Evolutionary conservation across 345 rosid species (phyloP), one percentile per base, ranked within the genome.

Genomic region (Stellera chamaejasme): DNA sequence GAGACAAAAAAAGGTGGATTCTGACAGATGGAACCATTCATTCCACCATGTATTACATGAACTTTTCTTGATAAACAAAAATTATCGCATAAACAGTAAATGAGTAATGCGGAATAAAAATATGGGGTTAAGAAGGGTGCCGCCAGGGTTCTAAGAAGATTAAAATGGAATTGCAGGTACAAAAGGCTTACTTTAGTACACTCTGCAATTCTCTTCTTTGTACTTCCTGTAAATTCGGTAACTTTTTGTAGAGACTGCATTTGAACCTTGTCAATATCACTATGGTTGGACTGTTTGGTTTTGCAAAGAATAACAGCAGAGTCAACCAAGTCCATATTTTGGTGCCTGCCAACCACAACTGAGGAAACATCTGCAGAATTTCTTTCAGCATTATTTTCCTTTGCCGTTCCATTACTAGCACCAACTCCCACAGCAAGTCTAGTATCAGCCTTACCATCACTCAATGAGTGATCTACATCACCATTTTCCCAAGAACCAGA

Each of bases 251-350:
- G 54, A 54, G 56, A 60, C 15, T 44, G 63, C 14, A 39, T 43
- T 60, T 61, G 68, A 39, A 61, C 43, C n/a, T 13, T 53, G 36
- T 52, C 41, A 7, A 32, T 44, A 59, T 46, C 12, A 65, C 62
- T 28, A 15, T 25, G 54, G 36, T 56, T 10, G 48, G 47, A 51
- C 10, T 50, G 69, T 45, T 45, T 59, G 15, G 50, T 65, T 50
- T 58, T 27, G 26, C 50, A 5, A 27, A 10, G 13, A 49, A 10
- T 44, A 41, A 45, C 13, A 11, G 54, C 44, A 52, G 25, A 45
- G 16, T 48, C 56, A 51, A 66, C 70, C 51, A 66, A 59, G 25
- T 61, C 71, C 64, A 72, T 53, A 51, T 27, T 50, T 15, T 10
- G 39, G 5, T 42, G 47, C 52, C 44, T 43, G 49, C 32, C 65